Base-by-base conservation (phyloP, 495 filamentous ascomycete species). In the Penicillium bovifimosum region DNA sequence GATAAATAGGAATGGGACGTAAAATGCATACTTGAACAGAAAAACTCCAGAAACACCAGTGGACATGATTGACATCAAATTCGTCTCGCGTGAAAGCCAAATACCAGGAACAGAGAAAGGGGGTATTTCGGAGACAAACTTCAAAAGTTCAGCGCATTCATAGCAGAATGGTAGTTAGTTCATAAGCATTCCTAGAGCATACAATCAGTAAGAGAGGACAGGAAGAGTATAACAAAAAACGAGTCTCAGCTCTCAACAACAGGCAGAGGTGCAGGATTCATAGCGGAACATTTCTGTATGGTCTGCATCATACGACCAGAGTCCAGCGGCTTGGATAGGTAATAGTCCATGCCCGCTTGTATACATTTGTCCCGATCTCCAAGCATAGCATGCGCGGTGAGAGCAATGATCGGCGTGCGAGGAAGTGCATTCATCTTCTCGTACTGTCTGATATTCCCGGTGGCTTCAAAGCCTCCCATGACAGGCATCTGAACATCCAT, bases 401-500 rank as follows among this genome's bases (percentile, higher is more conserved):
- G 84, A 7, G 88, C 89, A 5, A 95, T 80, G 28, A 92, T 88
- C 0, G 86, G 86, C 1, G 88, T 77, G 2, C 78, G 66, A 16
- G 70, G 70, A 16, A 82, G 54, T 9, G 60, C 56, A 13, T 77
- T 71, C 11, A 74, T 66, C 11, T 63, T 62, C 41, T 77, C 78
- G 57, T 86, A 83, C 3, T 80, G 82, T 34, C 88, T 73, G 20
- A 93, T 80, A 28, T 81, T 74, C n/a, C 84, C 82, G 0, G 87
- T 90, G 29, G 87, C 85, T 28, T 77, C 73, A 58, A 91, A 92
- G 1, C 89, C 89, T 55, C 91, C 88, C 52, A 91, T 80, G 13
- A 90, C 74, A 5, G 87, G 86, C 86, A 93, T 91, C 64, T 91
- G 86, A 0, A 91, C 82, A 58, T 95, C 87, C 89, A 95, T 93